These are phyloP conservation scores for Leccinum longicurvipes DNA, from an alignment of 768 basidiomycete genomes.

Conservation along the genomic window DNA sequence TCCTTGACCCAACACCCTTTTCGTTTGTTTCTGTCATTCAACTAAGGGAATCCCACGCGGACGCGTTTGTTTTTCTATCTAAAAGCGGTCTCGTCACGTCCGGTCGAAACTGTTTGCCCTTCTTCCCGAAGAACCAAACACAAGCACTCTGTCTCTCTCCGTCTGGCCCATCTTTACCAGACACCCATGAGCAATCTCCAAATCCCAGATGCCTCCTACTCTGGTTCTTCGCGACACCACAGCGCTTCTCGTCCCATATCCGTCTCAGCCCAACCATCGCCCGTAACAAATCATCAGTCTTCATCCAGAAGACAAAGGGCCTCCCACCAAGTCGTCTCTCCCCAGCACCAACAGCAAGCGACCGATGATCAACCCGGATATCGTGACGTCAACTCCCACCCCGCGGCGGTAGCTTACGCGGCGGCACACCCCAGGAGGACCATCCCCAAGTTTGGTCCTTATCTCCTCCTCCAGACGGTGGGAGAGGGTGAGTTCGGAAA, in stretches of 20 bases:
- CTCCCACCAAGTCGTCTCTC: constrained; percentile 66
- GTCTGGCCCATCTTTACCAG: constrained; percentile 1
- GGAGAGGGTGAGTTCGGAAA: constrained; percentile 99
- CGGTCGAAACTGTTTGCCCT: constrained; percentile 2
- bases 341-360: constrained; percentile 39
- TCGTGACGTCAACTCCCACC: constrained; percentile 80
- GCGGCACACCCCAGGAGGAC: constrained; percentile 80
- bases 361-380: constrained; percentile 46
- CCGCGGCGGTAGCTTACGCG: constrained; percentile 79
- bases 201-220: constrained; percentile 41
- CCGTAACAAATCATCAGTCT: constrained; percentile 39
- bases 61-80: constrained; percentile 25
- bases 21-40: constrained; percentile 10
- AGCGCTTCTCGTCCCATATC: constrained; percentile 53
- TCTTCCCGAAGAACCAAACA: background rate
- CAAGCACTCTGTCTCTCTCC: background rate
- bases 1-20: too few species aligned
- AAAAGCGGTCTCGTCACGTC: constrained; percentile 8
- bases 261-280: constrained; percentile 51
- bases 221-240: constrained; percentile 45
- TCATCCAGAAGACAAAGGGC: constrained; percentile 61
- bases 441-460: constrained; percentile 93
- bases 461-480: constrained; percentile 90
- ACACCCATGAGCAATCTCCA: constrained; percentile 37
- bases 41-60: constrained; percentile 13